phyloP scores from a whole-genome alignment of 768 basidiomycete genomes.

The Mycena latifolia region DNA sequence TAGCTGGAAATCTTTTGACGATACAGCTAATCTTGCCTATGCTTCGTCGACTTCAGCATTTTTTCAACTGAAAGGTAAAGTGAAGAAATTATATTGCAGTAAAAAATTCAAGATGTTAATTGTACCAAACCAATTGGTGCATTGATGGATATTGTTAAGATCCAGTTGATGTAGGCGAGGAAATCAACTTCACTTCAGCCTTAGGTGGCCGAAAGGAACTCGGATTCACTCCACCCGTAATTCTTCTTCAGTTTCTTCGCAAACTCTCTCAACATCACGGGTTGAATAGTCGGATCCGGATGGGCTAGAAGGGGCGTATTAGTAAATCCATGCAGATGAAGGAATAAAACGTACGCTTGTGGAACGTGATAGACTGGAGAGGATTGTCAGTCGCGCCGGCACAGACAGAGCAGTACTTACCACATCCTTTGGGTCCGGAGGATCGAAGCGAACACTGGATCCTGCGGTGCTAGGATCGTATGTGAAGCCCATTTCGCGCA shows the following conservation, averaged over 20 bases:
- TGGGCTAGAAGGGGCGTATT: conserved; percentile 63
- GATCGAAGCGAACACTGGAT: conserved; percentile 86
- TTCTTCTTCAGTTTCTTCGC: conserved; percentile 68
- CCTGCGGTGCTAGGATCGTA: conserved; percentile 84
- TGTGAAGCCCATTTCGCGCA: conserved; percentile 83
- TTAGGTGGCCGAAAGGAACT: conserved; percentile 44
- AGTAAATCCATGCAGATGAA: not conserved
- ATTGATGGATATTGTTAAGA: not conserved
- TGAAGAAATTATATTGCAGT: not conserved
- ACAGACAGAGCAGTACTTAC: conserved; percentile 45
- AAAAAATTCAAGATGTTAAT: not conserved
- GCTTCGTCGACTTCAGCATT: too few relatives aligned
- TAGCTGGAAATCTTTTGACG: too few relatives aligned
- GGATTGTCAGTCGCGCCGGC: not conserved
- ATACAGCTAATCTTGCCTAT: too few relatives aligned
- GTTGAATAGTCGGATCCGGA: conserved; percentile 75
- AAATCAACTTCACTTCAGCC: conserved; percentile 69
- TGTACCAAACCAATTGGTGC: not conserved
- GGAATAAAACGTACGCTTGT: conserved; percentile 68
- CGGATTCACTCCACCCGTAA: conserved; percentile 76
- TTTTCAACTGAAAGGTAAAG: too few relatives aligned
- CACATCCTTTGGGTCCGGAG: conserved; percentile 65
- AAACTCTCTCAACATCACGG: conserved; percentile 62
- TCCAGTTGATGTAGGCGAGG: conserved; percentile 24
- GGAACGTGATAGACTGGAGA: conserved; percentile 66